Percentiles rank a stretch among this genome's conserved stretches.
These are phyloP conservation scores for Fraxinus paxiana DNA, from an alignment of 305 asterid species.

Conservation along the genomic window DNA sequence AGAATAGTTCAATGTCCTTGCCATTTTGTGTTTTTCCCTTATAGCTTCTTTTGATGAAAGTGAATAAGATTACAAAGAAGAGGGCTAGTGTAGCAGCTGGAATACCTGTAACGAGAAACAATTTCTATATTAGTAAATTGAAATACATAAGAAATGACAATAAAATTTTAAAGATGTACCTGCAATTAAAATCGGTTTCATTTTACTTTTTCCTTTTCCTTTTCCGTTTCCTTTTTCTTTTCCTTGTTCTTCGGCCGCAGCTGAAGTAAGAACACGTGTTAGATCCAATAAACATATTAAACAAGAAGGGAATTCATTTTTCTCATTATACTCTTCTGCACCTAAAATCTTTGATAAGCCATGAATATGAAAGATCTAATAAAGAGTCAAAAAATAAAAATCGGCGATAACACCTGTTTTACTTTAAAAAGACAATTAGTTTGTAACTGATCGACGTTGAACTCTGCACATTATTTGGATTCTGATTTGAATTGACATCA, in stretches of 20 bases:
- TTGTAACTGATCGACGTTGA: not conserved
- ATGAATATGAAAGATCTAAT: not conserved
- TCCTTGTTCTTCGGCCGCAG: not conserved
- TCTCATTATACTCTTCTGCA: not conserved
- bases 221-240: not conserved
- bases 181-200: slow-evolving; percentile 10
- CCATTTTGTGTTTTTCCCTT: not conserved
- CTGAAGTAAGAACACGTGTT: not conserved
- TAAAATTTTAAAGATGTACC: slow-evolving; percentile 19
- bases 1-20: slow-evolving; percentile 11
- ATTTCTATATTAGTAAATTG: not conserved
- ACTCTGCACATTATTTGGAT: not conserved
- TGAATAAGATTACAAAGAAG: not conserved
- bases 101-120: not conserved
- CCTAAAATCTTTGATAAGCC: not conserved
- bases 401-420: not conserved
- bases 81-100: not conserved
- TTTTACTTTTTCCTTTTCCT: slow-evolving; percentile 13
- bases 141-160: not conserved
- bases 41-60: not conserved
- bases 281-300: not conserved
- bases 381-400: not conserved
- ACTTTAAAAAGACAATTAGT: not conserved
- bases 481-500: not conserved
- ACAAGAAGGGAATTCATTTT: not conserved